Evolutionary conservation across 2,329 filamentous ascomycete genomes (phyloP).

Genomic region (Botrytis sinoallii): DNA sequence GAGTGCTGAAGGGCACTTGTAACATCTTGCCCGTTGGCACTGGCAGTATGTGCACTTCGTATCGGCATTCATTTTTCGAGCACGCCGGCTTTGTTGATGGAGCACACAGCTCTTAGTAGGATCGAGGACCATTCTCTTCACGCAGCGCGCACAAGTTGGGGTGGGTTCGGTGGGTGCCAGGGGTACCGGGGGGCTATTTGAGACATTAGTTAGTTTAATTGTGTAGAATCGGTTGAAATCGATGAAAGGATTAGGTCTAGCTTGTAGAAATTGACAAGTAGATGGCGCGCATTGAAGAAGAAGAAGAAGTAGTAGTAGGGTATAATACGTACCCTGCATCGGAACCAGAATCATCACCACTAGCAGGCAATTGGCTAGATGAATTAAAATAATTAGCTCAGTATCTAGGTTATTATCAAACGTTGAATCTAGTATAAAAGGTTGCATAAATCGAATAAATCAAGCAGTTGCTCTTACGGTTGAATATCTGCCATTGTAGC

Average conservation of each 20-base stretch:
- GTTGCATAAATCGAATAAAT: neutral
- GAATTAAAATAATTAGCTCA: neutral
- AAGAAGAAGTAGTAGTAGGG: too few relatives aligned
- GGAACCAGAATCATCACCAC: neutral
- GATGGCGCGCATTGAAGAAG: neutral
- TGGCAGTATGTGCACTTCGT: neutral
- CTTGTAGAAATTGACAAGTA: neutral
- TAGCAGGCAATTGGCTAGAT: neutral
- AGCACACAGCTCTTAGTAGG: neutral
- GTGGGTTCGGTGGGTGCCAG: neutral
- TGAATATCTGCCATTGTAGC: slow-evolving; percentile 2
- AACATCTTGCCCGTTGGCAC: neutral
- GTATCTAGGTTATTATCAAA: neutral
- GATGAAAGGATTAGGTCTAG: neutral
- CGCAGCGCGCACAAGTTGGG: neutral
- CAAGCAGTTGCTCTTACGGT: neutral
- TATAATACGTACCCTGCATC: neutral
- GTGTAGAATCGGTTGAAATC: neutral
- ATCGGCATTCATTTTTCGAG: neutral
- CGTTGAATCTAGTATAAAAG: neutral
- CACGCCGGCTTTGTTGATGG: neutral
- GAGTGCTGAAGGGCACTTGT: neutral
- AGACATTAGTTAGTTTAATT: neutral
- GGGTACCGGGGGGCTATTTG: neutral
- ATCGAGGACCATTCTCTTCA: neutral